Conservation (phyloP, 2,329 filamentous ascomycete species). For the Cladophialophora bantiana region DNA sequence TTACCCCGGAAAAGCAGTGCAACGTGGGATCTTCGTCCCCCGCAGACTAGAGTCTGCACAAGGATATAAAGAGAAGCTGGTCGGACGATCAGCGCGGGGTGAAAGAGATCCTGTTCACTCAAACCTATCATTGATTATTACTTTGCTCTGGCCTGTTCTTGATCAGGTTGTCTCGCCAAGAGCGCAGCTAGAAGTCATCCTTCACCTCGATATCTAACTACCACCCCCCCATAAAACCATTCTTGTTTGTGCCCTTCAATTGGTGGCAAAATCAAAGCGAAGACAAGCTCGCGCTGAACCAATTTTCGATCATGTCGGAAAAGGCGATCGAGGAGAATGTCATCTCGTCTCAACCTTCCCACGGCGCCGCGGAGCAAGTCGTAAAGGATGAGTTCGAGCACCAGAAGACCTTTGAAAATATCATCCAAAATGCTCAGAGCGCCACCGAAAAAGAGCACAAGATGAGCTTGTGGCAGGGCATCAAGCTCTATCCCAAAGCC, state of each 20-base stretch:
- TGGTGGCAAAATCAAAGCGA: neutral
- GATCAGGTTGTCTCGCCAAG: neutral
- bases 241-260: neutral
- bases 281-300: neutral
- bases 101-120: neutral
- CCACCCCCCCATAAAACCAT: neutral
- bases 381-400: slow-evolving; percentile 24
- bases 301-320: slow-evolving; percentile 25
- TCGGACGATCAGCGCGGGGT: slow-evolving; percentile 8
- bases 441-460: slow-evolving; percentile 60
- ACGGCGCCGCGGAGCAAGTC: slow-evolving; percentile 18
- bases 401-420: slow-evolving; percentile 37
- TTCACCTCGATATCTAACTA: neutral
- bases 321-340: slow-evolving; percentile 29
- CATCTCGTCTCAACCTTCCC: slow-evolving; percentile 20
- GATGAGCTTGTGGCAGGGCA: slow-evolving; percentile 77
- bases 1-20: slow-evolving; percentile 16
- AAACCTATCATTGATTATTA: neutral
- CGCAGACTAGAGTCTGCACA: neutral
- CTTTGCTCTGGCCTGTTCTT: neutral
- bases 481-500: slow-evolving; percentile 85
- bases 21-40: slow-evolving; percentile 16
- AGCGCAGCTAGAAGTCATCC: neutral
- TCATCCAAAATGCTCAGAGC: slow-evolving; percentile 51
- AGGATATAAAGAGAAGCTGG: slow-evolving; percentile 24